Evolutionary conservation across 176 grass and related monocot genomes (phyloP), one percentile per base, ranked within the genome.

Genomic region (Musa itinerans): DNA sequence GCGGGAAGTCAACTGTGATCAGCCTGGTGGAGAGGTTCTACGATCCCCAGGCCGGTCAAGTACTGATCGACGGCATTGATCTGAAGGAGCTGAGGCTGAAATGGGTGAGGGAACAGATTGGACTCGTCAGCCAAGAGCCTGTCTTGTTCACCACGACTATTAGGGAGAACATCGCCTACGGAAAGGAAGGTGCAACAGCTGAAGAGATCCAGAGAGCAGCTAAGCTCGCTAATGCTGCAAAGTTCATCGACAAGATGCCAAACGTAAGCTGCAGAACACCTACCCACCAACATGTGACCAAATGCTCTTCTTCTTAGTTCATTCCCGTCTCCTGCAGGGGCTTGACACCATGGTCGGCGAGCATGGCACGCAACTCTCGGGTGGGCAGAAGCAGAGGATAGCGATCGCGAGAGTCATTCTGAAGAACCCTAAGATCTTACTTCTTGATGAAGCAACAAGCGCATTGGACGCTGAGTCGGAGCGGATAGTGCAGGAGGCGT

Each of bases 381-480:
- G 88, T 49, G 88, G 91, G 54, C 91, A 94, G 63, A 94, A 94
- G 63, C 91, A 94, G 72, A 85, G 87, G 49, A 90, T 94, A 77
- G 85, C 85, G 72, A 90, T 95, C 72, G 88, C 91, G 78, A 90
- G 91, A 80, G 88, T 85, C 63, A 90, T 95, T 70, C 64, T 95
- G 57, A 95, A 95, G 76, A 83, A 95, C 66, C 91, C 85, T 2
- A 90, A 69, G 43, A 90, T 95, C 78, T 67, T 94, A 69, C 81
- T 94, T 69, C 85, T 88, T 61, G 88, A 90, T 68, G 91, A 94
- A 85, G 91, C 91, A 29, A 88, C 87, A 68, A 94, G 91, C 48
- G 91, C 91, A 65, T 82, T 94, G 25, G 91, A 95, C 78, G 88
- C 83, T 10, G 91, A 90, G 55, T 95, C 91, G 43, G 88, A 95